Percentiles rank a stretch among this genome's conserved stretches.
Conservation (phyloP, 495 filamentous ascomycete genomes). For the Aspergillus panamensis region DNA sequence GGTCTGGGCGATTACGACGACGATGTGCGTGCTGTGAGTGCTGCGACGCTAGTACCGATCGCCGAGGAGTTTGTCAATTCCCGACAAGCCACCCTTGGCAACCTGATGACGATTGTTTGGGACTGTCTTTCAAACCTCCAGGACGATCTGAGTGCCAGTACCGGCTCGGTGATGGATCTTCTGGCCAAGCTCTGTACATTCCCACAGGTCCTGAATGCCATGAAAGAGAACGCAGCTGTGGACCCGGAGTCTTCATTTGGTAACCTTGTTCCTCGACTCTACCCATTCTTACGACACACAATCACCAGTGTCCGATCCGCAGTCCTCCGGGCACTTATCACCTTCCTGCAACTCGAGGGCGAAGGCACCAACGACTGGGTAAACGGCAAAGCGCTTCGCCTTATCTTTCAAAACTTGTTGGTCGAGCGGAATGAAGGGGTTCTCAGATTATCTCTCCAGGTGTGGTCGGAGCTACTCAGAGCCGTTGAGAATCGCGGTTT, state of each 20-base stretch:
- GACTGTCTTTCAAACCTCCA: conserved; percentile 91
- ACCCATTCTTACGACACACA: conserved; percentile 93
- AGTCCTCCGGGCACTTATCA: conserved; percentile 86
- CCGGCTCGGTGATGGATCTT: conserved; percentile 95
- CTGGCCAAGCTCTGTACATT: conserved; percentile 94
- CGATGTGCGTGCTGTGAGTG: conserved; percentile 94
- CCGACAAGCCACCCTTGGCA: conserved; percentile 68
- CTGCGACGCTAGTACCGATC: conserved; percentile 92
- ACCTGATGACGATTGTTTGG: conserved; percentile 93
- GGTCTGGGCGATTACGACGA: conserved; percentile 88
- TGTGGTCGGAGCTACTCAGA: conserved; percentile 77
- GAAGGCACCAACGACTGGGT: conserved; percentile 87
- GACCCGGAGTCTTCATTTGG: conserved; percentile 86
- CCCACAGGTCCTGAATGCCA: conserved; percentile 85
- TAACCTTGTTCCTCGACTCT: conserved; percentile 85
- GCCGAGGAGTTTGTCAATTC: conserved; percentile 88
- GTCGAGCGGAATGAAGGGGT: conserved; percentile 85
- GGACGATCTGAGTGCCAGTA: conserved; percentile 95
- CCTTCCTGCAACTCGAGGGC: conserved; percentile 82
- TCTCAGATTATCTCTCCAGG: conserved; percentile 73
- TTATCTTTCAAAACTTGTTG: conserved; percentile 91
- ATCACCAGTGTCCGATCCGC: conserved; percentile 93
- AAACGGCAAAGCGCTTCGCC: conserved; percentile 78
- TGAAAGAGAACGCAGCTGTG: conserved; percentile 82
- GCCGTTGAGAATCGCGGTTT: conserved; percentile 57